These are phyloP conservation scores for Penicillium bialowiezense DNA, from an alignment of 495 filamentous ascomycete species.

Conservation along the genomic window DNA sequence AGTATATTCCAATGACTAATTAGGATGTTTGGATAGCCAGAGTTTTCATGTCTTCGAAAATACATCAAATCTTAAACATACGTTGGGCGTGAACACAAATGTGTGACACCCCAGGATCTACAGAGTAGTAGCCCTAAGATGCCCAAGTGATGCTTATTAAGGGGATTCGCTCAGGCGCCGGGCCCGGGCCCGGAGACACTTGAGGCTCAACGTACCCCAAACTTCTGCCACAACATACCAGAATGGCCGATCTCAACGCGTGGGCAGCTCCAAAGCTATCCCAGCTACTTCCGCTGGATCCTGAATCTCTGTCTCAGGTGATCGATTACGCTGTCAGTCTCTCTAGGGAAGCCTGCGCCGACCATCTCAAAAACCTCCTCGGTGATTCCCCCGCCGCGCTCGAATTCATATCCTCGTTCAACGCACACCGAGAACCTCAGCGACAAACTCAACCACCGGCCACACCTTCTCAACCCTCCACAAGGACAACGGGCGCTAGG, in stretches of 20 bases:
- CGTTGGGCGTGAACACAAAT: too few relatives aligned
- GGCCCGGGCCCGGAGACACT: too few relatives aligned
- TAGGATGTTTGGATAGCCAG: too few relatives aligned
- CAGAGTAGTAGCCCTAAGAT: too few relatives aligned
- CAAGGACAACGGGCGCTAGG: conserved; percentile 22
- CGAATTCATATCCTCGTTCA: conserved; percentile 93
- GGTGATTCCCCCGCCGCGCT: conserved; percentile 81
- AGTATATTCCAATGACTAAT: too few relatives aligned
- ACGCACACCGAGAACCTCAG: conserved; percentile 59
- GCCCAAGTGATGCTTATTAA: background rate
- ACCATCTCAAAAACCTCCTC: conserved; percentile 83
- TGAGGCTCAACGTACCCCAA: background rate
- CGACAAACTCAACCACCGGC: conserved; percentile 22
- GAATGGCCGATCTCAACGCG: conserved; percentile 29
- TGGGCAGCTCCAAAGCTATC: conserved; percentile 70
- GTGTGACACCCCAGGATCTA: too few relatives aligned
- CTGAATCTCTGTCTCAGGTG: conserved; percentile 76
- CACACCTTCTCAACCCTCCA: conserved; percentile 22
- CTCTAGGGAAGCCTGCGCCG: conserved; percentile 69
- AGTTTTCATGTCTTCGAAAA: too few relatives aligned
- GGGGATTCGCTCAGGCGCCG: background rate
- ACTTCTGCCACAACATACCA: background rate
- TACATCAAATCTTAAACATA: too few relatives aligned
- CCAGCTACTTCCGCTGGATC: conserved; percentile 76
- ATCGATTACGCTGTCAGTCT: conserved; percentile 73